Evolutionary conservation across 2,329 filamentous ascomycete genomes (phyloP), one percentile per base, ranked within the genome.

Genomic region (Zasmidium cellare): DNA sequence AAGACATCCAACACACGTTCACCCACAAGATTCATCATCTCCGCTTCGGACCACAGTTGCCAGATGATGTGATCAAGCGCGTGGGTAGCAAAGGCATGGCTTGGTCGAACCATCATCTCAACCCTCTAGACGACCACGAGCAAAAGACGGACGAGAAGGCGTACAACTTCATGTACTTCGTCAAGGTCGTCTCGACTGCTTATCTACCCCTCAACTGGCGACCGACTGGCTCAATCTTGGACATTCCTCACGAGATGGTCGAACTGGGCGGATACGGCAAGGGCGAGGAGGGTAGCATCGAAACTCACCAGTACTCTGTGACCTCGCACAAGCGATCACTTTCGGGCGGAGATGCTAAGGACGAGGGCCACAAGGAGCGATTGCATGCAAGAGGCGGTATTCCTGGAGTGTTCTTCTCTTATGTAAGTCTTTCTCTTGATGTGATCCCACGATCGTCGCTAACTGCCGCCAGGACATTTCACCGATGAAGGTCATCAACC

Each of bases 401-500:
- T 69, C 94, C 94, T 0, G 94, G 94, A 46, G 92, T 99, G 14
- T 99, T 99, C 81, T 97, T 99, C 80, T 96, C 92, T 65, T 99
- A 99, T 69, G 90, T 92, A 81, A 84, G 89, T 84, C 18, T 7
- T 69, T 48, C 12, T 46, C 2, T 18, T 41, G 1, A 35, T 51
- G 5, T 28, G 25, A 28, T 28, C 25, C 5, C 11, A 5, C 35
- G 55, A 19, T 20, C 83, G 19, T 53, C 51, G 18, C 53, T 41
- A 16, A 55, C 22, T 55, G 3, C 6, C 35, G 11, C 6, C 51
- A 72, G 68, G 94, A 99, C 69, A 99, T 99, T 74, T 97, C 93
- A 1, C 94, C 94, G 3, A 99, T 99, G 94, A 99, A 97, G 79
- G 93, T 99, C 60, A 89, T 99, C 77, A 99, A 99, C 80, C 89